Conservation (phyloP, 768 basidiomycete species). For the Termitomyces sp. region DNA sequence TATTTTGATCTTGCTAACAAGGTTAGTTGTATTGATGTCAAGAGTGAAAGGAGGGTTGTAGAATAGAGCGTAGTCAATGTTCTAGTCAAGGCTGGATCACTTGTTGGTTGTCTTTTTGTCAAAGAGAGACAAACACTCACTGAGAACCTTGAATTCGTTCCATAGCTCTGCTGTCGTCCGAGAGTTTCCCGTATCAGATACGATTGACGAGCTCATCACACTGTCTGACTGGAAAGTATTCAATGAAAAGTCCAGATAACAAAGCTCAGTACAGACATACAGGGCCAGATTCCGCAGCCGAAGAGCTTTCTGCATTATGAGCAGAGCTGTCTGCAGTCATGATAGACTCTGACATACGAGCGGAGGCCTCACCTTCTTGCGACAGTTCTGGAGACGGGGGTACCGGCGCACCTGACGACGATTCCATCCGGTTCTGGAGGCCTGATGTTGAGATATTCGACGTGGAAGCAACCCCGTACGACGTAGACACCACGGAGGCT, state of each 20-base stretch:
- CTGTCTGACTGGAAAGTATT: constrained; percentile 28
- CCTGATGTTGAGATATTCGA: constrained; percentile 22
- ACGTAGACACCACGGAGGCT: constrained; percentile 30
- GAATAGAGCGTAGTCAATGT: constrained; percentile 86
- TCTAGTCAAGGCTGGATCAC: constrained; percentile 71
- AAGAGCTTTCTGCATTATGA: constrained; percentile 21
- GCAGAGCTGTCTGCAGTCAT: constrained; percentile 25
- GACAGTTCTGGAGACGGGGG: constrained; percentile 10
- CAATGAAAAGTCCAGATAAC: background rate
- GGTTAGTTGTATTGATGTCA: constrained; percentile 83
- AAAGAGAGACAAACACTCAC: constrained; percentile 35
- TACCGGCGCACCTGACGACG: constrained; percentile 14
- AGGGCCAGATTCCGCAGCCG: constrained; percentile 15
- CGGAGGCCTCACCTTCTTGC: constrained; percentile 15
- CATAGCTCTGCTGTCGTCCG: constrained; percentile 81
- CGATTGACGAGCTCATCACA: constrained; percentile 24
- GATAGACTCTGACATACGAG: constrained; percentile 39
- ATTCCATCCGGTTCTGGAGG: constrained; percentile 35
- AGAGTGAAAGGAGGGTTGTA: constrained; percentile 78
- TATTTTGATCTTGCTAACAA: constrained; percentile 82
- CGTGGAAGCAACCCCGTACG: background rate
- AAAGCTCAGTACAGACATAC: constrained; percentile 4
- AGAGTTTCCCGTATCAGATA: constrained; percentile 29
- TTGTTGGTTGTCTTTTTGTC: background rate
- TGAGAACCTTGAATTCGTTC: constrained; percentile 89